Base-by-base conservation (phyloP, 805 yeast species). In the Teunomyces gatunensis region DNA sequence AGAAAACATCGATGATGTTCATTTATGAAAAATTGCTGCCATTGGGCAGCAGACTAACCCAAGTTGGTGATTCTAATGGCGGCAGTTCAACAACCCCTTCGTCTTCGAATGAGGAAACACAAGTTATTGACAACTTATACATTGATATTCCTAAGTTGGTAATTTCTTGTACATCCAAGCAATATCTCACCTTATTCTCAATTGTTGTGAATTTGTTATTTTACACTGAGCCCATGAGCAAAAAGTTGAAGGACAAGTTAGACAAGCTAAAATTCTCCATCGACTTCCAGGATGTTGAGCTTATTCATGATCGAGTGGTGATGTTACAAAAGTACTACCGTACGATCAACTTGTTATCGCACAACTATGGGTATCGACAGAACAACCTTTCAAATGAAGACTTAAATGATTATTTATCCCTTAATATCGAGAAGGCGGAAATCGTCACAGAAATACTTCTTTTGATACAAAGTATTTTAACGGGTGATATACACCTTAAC, bases 111-210 rank as follows among this genome's bases (percentile, higher is more conserved):
- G 32, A 28, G 5, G 34, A 40, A 10, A 11, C 25, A 6, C 27
- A 12, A 13, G 43, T 40, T 49, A 32, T 39, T 10, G 47, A 54
- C 42, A 58, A 83, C 39, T 61, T 87, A 17, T 68, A 77, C 9
- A 77, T 88, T 11, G 89, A 85, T 56, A 73, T 88, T 42, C 95
- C 96, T 2, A 73, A 79, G 40, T 78, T 90, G 17, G 75, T 78
- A 4, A 75, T 89, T 1, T 72, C 81, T 5, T 79, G 89, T 45
- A 89, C 89, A 46, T 85, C 96, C 0, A 65, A 68, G 39, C 96
- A 89, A 58, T 91, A 88, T 61, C 74, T 74, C 52, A 74, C 89
- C 0, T 64, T 89, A 11, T 87, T 82, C 58, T 74, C 79, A 12
- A 80, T 90, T 33, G 71, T 79, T 0, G 73, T 80, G 55, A 83